Percentiles rank a stretch among this genome's conserved stretches.
phyloP scores from a whole-genome alignment of 2,329 filamentous ascomycete species.

The Cladosporium sp. region DNA sequence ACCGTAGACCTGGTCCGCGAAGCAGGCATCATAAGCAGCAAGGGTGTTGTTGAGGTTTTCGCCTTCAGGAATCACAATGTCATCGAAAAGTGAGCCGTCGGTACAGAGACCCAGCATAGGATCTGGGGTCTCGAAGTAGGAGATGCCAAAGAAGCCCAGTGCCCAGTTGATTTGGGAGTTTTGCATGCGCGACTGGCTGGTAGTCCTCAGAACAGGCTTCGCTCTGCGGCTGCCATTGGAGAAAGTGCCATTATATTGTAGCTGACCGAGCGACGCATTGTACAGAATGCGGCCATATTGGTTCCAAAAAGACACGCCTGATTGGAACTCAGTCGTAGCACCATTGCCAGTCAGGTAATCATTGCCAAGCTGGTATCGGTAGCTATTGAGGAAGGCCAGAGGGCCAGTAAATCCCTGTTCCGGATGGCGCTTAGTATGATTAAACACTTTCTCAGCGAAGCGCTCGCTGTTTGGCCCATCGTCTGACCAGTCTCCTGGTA shows the following conservation, averaged over 20 bases:
- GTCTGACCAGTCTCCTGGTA: slow-evolving; percentile 43
- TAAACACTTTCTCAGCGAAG: slow-evolving; percentile 48
- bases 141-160: slow-evolving; percentile 50
- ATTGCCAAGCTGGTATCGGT: slow-evolving; percentile 44
- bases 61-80: slow-evolving; percentile 50
- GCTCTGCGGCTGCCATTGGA: slow-evolving; percentile 43
- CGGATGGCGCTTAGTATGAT: slow-evolving; percentile 39
- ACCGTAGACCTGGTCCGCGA: slow-evolving; percentile 35
- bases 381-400: slow-evolving; percentile 51
- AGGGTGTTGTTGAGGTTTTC: slow-evolving; percentile 51
- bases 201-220: slow-evolving; percentile 52
- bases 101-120: slow-evolving; percentile 38
- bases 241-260: slow-evolving; percentile 48
- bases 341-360: slow-evolving; percentile 47
- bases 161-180: slow-evolving; percentile 54
- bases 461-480: slow-evolving; percentile 48
- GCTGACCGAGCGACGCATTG: slow-evolving; percentile 45
- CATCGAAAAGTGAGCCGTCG: slow-evolving; percentile 38
- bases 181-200: slow-evolving; percentile 50
- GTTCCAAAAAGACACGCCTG: slow-evolving; percentile 52
- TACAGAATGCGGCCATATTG: slow-evolving; percentile 52
- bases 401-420: slow-evolving; percentile 42
- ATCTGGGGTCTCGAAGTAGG: slow-evolving; percentile 36
- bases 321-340: slow-evolving; percentile 47
- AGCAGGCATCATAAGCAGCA: slow-evolving; percentile 50